Percentiles rank a stretch among this genome's conserved stretches.
Evolutionary conservation across 2,329 filamentous ascomycete genomes (phyloP).

Genomic region (Ophiostoma montium): DNA sequence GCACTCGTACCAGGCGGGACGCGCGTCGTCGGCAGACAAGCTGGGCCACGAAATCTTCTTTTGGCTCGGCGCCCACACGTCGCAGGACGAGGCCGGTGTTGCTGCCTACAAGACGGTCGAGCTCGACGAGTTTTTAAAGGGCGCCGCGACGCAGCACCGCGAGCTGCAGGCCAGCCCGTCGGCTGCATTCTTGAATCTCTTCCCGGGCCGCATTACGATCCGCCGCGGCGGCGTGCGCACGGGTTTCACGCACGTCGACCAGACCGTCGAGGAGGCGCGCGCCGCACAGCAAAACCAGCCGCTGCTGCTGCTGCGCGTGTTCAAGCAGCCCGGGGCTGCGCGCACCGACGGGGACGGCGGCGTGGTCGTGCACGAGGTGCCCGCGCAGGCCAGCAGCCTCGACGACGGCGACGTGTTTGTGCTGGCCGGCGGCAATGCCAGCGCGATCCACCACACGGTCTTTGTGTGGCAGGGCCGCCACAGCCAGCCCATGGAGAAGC

Average conservation of each 20-base stretch:
- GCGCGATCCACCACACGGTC: conserved; percentile 33
- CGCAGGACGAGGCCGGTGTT: conserved; percentile 53
- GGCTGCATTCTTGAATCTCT: conserved; percentile 44
- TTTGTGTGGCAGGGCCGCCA: conserved; percentile 55
- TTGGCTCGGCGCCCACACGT: conserved; percentile 52
- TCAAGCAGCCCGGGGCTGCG: conserved; percentile 34
- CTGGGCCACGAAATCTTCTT: conserved; percentile 54
- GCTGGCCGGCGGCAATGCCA: conserved; percentile 40
- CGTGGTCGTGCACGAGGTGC: conserved; percentile 36
- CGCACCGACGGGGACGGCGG: conserved; percentile 29
- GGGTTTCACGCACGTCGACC: conserved; percentile 50
- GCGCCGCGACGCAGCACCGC: conserved; percentile 48
- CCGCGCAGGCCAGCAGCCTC: conserved; percentile 45
- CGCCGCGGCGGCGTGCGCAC: conserved; percentile 44
- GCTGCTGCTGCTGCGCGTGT: conserved; percentile 43
- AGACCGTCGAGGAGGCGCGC: conserved; percentile 19
- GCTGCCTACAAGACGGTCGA: conserved; percentile 60
- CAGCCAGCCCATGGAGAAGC: conserved; percentile 55
- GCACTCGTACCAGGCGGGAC: conserved; percentile 30
- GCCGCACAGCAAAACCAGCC: conserved; percentile 23
- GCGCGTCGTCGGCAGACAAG: background rate
- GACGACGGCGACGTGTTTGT: conserved; percentile 55
- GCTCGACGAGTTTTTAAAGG: conserved; percentile 51
- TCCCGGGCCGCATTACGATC: conserved; percentile 42
- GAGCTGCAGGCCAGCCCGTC: conserved; percentile 47